Conservation (phyloP, 495 filamentous ascomycete genomes). For the Penicillium pancosmium region DNA sequence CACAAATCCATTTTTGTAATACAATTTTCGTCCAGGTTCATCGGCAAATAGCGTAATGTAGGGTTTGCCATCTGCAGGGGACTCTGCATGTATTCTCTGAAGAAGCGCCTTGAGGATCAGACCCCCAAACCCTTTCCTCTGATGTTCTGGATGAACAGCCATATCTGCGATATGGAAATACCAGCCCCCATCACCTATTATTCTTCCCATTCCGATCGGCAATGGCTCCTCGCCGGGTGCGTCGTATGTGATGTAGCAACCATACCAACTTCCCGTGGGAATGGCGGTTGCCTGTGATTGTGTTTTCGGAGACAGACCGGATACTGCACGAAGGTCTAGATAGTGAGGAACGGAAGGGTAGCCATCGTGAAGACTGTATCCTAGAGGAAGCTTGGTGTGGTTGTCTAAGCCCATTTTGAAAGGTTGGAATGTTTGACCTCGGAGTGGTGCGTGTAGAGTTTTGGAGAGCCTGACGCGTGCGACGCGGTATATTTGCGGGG, state of each 20-base stretch:
- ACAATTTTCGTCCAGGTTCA: conserved; percentile 44
- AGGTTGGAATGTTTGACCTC: background rate
- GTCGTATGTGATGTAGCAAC: conserved; percentile 41
- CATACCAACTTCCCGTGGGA: conserved; percentile 43
- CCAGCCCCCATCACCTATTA: conserved; percentile 57
- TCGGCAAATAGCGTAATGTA: conserved; percentile 54
- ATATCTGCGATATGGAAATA: conserved; percentile 59
- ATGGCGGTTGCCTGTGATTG: conserved; percentile 38
- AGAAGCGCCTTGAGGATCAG: conserved; percentile 47
- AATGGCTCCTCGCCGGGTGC: conserved; percentile 4
- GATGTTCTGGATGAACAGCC: conserved; percentile 50
- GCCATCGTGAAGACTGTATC: conserved; percentile 37
- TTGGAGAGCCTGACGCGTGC: background rate
- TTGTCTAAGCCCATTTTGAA: background rate
- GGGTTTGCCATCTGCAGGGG: conserved; percentile 38
- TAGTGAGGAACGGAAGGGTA: conserved; percentile 42
- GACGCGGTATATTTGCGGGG: background rate
- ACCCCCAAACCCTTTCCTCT: conserved; percentile 52
- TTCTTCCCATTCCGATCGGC: conserved; percentile 52
- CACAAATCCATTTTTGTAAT: conserved; percentile 52
- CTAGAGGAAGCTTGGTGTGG: conserved; percentile 25
- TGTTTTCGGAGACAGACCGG: conserved; percentile 41
- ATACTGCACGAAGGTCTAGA: conserved; percentile 36
- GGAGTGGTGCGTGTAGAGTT: background rate
- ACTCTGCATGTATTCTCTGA: conserved; percentile 37